Conservation (phyloP, 164 flowering plant genomes). For the Nymphaea colorata region DNA sequence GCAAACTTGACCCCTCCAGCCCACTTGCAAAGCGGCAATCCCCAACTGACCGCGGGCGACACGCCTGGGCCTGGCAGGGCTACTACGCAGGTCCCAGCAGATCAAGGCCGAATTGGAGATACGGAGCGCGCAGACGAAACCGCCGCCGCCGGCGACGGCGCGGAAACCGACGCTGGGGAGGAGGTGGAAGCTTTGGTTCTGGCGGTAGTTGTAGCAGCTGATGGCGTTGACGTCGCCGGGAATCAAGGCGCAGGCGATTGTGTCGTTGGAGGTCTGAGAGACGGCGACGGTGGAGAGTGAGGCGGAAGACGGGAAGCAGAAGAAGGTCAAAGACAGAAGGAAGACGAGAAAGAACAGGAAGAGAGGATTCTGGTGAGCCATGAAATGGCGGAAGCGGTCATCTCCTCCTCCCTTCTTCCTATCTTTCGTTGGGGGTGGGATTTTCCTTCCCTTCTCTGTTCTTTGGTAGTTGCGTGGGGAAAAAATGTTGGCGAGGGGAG, state of each 20-base stretch:
- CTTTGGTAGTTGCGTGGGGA: neutral
- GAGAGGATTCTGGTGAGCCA: constrained; percentile 18
- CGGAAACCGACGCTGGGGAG: constrained; percentile 10
- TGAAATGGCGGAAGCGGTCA: constrained; percentile 11
- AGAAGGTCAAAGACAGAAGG: constrained; percentile 1
- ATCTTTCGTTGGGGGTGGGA: neutral
- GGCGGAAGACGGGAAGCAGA: constrained; percentile 3
- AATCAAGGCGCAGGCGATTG: constrained; percentile 39
- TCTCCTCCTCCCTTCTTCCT: neutral
- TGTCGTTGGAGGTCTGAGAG: constrained; percentile 30
- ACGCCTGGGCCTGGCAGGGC: constrained; percentile 15
- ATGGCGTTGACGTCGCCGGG: constrained; percentile 11
- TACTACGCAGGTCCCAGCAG: constrained; percentile 52
- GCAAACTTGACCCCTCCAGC: constrained; percentile 36
- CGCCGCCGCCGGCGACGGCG: constrained; percentile 39
- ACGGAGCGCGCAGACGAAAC: constrained; percentile 37
- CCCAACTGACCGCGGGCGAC: constrained; percentile 37
- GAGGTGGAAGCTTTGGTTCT: constrained; percentile 4
- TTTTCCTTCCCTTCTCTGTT: neutral
- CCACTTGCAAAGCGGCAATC: constrained; percentile 27
- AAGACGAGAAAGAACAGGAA: constrained; percentile 3
- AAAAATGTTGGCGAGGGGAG: neutral
- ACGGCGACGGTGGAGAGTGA: constrained; percentile 52
- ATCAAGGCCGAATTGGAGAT: constrained; percentile 16
- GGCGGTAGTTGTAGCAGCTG: constrained; percentile 29